Percentiles rank a stretch among this genome's conserved stretches.
Evolutionary conservation across 164 flowering plant species (phyloP).

Genomic region (Umbellularia californica): DNA sequence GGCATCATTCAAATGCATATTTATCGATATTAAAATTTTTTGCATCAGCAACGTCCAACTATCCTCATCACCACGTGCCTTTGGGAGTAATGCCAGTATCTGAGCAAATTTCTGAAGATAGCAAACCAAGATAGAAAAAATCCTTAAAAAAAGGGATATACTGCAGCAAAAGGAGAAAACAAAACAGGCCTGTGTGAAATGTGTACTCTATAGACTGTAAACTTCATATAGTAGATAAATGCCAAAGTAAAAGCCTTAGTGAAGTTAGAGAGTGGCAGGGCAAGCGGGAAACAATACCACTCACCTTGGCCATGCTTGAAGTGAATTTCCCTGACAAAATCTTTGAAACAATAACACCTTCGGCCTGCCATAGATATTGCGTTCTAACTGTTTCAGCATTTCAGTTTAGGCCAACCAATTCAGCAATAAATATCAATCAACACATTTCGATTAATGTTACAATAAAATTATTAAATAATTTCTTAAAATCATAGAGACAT

Average conservation of each 20-base stretch:
- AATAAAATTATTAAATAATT: no score
- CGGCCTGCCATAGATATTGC: conserved; percentile 42
- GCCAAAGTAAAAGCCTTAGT: neutral
- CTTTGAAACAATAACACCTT: conserved; percentile 61
- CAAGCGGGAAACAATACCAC: conserved; percentile 1
- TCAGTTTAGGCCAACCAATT: neutral
- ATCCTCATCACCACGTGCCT: conserved; percentile 67
- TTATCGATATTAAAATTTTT: conserved; percentile 54
- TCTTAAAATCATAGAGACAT: no score
- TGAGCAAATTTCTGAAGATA: conserved; percentile 55
- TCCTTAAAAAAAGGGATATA: neutral
- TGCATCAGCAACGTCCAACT: conserved; percentile 79
- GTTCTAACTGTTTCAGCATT: neutral
- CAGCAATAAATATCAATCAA: no score
- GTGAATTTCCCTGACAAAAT: conserved; percentile 55
- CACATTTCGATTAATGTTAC: no score
- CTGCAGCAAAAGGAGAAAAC: neutral
- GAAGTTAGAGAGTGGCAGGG: neutral
- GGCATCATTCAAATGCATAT: conserved; percentile 43
- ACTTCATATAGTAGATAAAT: neutral
- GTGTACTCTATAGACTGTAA: neutral
- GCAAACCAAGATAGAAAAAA: conserved; percentile 6
- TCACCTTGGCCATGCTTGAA: conserved; percentile 47
- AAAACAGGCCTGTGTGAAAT: neutral
- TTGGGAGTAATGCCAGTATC: conserved; percentile 78